These are phyloP conservation scores for Aspergillus sp. DNA, from an alignment of 2,329 filamentous ascomycete species.

Conservation along the genomic window DNA sequence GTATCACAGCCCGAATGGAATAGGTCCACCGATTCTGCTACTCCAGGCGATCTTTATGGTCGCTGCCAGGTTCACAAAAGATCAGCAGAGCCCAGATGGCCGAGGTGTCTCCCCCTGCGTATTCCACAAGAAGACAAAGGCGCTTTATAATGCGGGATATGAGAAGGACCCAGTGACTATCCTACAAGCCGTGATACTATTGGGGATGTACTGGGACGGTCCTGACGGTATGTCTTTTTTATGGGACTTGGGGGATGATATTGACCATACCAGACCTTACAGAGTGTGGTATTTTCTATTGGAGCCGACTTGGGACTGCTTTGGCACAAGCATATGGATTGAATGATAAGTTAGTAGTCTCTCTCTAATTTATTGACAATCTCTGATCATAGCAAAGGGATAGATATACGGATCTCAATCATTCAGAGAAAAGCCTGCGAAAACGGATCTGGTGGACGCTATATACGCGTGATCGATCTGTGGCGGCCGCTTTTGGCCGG, in stretches of 20 bases:
- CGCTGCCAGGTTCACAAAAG: slow-evolving; percentile 5
- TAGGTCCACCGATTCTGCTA: slow-evolving; percentile 6
- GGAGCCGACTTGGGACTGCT: slow-evolving; percentile 11
- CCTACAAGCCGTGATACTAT: slow-evolving; percentile 6
- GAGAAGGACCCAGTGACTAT: slow-evolving; percentile 2
- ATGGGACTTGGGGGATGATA: not conserved
- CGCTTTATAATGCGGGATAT: slow-evolving; percentile 10
- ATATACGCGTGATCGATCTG: slow-evolving; percentile 10
- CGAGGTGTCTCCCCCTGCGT: slow-evolving; percentile 1
- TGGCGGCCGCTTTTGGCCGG: slow-evolving; percentile 11
- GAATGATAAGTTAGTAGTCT: slow-evolving; percentile 3
- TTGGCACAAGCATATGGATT: slow-evolving; percentile 7
- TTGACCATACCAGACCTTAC: slow-evolving; percentile 6
- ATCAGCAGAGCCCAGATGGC: not conserved
- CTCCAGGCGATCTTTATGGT: slow-evolving; percentile 9
- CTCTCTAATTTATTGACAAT: no score
- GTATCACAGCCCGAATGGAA: slow-evolving; percentile 1
- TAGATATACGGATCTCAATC: slow-evolving; percentile 2
- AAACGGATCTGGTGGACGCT: slow-evolving; percentile 13
- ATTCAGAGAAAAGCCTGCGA: slow-evolving; percentile 2
- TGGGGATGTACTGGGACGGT: slow-evolving; percentile 10
- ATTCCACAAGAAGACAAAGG: slow-evolving; percentile 10
- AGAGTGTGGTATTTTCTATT: slow-evolving; percentile 12
- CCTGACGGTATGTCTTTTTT: slow-evolving; percentile 8
- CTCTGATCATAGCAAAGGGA: slow-evolving; percentile 3